A percentile compares a stretch with the other conserved stretches of the same genome.
phyloP scores from a whole-genome alignment of 192 early-diverging fungal species.

The Coemansia furcata region DNA sequence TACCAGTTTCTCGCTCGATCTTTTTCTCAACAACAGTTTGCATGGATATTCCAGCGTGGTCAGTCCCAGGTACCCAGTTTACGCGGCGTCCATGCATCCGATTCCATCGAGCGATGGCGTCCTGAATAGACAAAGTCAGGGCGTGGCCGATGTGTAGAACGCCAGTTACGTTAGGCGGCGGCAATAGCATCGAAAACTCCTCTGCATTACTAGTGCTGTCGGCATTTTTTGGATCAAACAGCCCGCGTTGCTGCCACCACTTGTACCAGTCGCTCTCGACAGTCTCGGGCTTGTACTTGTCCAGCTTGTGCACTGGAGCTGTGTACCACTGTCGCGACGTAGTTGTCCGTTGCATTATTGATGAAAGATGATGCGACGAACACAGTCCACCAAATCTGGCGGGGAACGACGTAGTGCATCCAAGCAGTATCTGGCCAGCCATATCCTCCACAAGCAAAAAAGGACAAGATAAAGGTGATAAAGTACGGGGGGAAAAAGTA shows the following conservation, averaged over 20 bases:
- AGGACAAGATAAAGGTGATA: not conserved
- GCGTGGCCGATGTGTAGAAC: slow-evolving; percentile 94
- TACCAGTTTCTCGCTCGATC: slow-evolving; percentile 47
- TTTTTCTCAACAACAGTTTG: slow-evolving; percentile 95
- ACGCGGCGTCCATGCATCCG: slow-evolving; percentile 90
- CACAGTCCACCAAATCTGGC: not conserved
- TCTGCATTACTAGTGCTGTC: slow-evolving; percentile 14
- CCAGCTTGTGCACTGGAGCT: slow-evolving; percentile 41
- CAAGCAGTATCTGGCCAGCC: not conserved
- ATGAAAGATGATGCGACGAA: not conserved
- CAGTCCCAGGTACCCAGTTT: slow-evolving; percentile 92
- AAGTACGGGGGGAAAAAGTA: not conserved
- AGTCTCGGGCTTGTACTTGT: slow-evolving; percentile 38
- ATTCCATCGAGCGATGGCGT: slow-evolving; percentile 71
- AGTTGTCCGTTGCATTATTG: not conserved
- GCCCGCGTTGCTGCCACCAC: slow-evolving; percentile 85
- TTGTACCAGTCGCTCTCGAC: slow-evolving; percentile 94
- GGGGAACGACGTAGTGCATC: not conserved
- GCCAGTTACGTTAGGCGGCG: slow-evolving; percentile 97
- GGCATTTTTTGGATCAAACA: slow-evolving; percentile 55
- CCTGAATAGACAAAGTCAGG: slow-evolving; percentile 86
- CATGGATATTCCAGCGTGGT: slow-evolving; percentile 97
- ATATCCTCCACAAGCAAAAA: not conserved
- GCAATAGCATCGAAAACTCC: slow-evolving; percentile 83
- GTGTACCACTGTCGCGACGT: slow-evolving; percentile 8